A percentile compares a stretch with the other conserved stretches of the same genome.
Evolutionary conservation across 164 flowering plant genomes (phyloP).

Genomic region (Saururus chinensis): DNA sequence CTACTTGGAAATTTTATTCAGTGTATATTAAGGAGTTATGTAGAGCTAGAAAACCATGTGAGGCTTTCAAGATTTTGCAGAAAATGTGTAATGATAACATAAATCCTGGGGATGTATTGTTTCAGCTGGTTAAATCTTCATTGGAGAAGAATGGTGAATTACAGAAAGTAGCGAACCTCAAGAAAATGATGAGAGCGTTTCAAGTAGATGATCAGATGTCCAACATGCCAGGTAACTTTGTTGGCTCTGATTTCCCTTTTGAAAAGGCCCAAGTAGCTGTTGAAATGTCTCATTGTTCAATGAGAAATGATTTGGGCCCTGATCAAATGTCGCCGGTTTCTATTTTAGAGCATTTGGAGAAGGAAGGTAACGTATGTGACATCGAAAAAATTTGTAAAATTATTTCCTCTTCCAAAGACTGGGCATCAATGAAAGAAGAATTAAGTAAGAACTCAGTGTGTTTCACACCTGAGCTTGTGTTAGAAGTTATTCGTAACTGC

Average conservation of each 20-base stretch:
- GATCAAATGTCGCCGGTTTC: constrained; percentile 9
- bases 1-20: constrained; percentile 38
- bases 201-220: constrained; percentile 15
- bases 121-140: constrained; percentile 27
- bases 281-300: constrained; percentile 4
- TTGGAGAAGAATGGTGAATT: constrained; percentile 43
- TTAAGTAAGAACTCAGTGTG: constrained; percentile 30
- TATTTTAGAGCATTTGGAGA: constrained; percentile 9
- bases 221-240: constrained; percentile 5
- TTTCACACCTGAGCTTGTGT: constrained; percentile 61
- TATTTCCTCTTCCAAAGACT: constrained; percentile 42
- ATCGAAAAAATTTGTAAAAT: constrained; percentile 34
- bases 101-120: constrained; percentile 27
- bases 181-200: constrained; percentile 22
- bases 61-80: constrained; percentile 40
- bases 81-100: constrained; percentile 44
- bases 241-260: not conserved
- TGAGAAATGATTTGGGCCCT: constrained; percentile 6
- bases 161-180: constrained; percentile 28
- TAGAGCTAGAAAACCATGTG: constrained; percentile 42
- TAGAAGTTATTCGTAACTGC: constrained; percentile 36
- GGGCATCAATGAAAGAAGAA: constrained; percentile 42
- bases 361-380: constrained; percentile 23
- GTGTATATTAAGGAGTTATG: constrained; percentile 66
- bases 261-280: constrained; percentile 2